Evolutionary conservation across 1,139 yeast genomes (phyloP).

Genomic region (Suhomyces coccinellae): DNA sequence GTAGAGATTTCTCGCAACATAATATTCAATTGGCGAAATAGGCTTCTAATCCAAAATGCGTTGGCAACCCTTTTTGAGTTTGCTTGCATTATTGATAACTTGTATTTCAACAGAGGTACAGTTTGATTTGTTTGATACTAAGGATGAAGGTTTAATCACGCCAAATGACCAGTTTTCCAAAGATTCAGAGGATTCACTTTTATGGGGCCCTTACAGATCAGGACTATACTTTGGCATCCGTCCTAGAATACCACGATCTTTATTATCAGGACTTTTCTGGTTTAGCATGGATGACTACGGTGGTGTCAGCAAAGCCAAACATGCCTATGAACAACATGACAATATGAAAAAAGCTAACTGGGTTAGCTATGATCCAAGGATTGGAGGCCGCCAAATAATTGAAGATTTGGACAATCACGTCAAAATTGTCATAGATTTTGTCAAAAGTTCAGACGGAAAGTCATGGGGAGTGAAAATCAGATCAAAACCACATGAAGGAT

Average conservation of each 20-base stretch:
- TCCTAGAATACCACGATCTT: constrained; percentile 76
- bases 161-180: constrained; percentile 26
- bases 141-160: constrained; percentile 7
- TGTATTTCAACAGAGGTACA: constrained; percentile 1
- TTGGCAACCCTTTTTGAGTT: background rate
- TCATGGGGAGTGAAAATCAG: constrained; percentile 76
- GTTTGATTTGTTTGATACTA: constrained; percentile 18
- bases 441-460: constrained; percentile 68
- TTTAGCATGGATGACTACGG: constrained; percentile 61
- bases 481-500: constrained; percentile 59
- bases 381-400: constrained; percentile 81
- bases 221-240: constrained; percentile 82
- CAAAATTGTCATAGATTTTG: constrained; percentile 68
- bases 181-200: constrained; percentile 36
- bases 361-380: constrained; percentile 81
- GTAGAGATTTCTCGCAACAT: no score
- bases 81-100: background rate
- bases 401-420: constrained; percentile 66
- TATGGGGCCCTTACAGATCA: constrained; percentile 95
- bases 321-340: constrained; percentile 76
- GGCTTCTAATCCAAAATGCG: constrained; percentile 1
- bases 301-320: constrained; percentile 69
- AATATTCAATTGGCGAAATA: no score
- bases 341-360: constrained; percentile 78
- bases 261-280: constrained; percentile 89